Evolutionary conservation across 2,329 filamentous ascomycete species (phyloP).

Genomic region (Ascochyta lentis): DNA sequence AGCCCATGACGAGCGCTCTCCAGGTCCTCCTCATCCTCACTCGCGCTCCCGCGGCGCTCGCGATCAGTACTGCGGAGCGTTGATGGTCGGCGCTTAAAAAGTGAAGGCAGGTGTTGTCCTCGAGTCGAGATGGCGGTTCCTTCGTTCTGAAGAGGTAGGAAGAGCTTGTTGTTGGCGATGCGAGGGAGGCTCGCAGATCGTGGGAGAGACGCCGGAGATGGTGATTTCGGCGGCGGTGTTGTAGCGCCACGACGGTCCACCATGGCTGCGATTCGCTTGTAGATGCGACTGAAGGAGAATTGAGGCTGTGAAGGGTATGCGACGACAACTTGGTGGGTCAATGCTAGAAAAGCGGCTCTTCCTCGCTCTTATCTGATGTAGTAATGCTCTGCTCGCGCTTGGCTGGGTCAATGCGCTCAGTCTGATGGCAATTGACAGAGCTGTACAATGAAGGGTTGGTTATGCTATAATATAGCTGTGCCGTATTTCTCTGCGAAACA

Average conservation of each 20-base stretch:
- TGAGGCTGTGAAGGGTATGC: background rate
- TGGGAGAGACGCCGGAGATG: conserved; percentile 22
- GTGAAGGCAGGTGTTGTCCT: conserved; percentile 52
- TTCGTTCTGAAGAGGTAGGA: conserved; percentile 51
- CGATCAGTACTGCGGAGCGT: conserved; percentile 36
- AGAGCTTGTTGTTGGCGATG: conserved; percentile 47
- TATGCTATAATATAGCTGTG: conserved; percentile 7
- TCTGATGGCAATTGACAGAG: background rate
- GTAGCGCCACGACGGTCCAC: conserved; percentile 22
- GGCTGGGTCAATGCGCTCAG: background rate
- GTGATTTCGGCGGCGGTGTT: conserved; percentile 25
- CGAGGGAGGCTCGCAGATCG: conserved; percentile 41
- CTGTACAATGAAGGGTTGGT: background rate
- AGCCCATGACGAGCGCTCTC: conserved; percentile 37
- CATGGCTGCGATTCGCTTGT: conserved; percentile 16
- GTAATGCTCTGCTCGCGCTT: background rate
- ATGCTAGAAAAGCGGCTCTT: background rate
- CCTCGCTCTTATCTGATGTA: conserved; percentile 10
- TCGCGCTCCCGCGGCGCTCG: conserved; percentile 39
- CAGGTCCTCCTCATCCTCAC: conserved; percentile 42
- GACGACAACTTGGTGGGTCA: conserved; percentile 1
- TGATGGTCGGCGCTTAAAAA: conserved; percentile 41
- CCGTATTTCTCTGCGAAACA: conserved; percentile 9
- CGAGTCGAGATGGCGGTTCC: conserved; percentile 50
- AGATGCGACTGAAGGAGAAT: background rate